Evolutionary conservation across 352 stramenopile genomes (phyloP), one percentile per base, ranked within the genome.

Genomic region (Globisporangium radiosum): DNA sequence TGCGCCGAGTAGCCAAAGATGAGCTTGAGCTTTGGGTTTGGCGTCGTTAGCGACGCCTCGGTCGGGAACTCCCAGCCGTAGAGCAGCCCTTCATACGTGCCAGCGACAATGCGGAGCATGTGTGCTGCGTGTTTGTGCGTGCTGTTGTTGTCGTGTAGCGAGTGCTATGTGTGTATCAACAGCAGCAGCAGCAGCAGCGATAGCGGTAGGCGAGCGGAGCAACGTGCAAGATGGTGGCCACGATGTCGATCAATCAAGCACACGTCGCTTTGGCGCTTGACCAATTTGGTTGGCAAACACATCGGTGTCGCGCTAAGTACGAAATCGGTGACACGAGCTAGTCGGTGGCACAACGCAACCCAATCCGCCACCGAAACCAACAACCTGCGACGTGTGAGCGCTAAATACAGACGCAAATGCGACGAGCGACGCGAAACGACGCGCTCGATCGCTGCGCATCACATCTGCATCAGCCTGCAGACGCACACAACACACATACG

Each of bases 41-140:
- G 69, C 38, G 62, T 63, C 14, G 71, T 67, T 40, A 45, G 56
- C 44, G 57, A 52, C 44, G 64, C 51, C 36, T 60, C 62, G 45
- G 68, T 73, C 45, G 72, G 68, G 52, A 81, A 72, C 56, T 91
- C 76, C 86, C 86, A 95, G 17, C 86, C 86, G 63, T 94, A 94
- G 36, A 95, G 71, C 48, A 92, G 76, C 56, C 86, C 86, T 66
- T 92, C 84, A 60, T 95, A 95, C 61, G 86, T 94, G 60, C 86
- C 86, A 17, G 76, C 82, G 17, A 92, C 81, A 44, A 95, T 80
- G 63, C 84, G 85, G 51, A 94, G 81, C 73, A 85, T 90, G 19
- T 10, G 60, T 49, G 17, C 52, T 19, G 51, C 57, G 14, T 54
- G 38, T 7, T 43, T 49, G 11, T 0, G 57, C 8, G 45, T 50